Evolutionary conservation across 1,139 yeast genomes (phyloP).

Genomic region (Sugiyamaella japonica): DNA sequence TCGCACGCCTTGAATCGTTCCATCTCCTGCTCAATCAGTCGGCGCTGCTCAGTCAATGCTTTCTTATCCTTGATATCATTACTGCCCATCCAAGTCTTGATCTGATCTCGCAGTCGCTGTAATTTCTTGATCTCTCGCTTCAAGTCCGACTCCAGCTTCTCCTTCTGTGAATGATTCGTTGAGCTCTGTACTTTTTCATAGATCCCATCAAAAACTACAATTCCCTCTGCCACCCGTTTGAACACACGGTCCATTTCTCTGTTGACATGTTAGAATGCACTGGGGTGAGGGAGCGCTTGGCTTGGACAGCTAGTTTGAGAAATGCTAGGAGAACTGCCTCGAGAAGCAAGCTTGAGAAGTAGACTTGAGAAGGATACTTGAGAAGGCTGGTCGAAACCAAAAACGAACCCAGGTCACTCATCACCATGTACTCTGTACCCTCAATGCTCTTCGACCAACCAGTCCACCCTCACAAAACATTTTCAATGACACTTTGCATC

Average conservation of each 20-base stretch:
- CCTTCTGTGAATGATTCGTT: constrained; percentile 87
- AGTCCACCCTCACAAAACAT: no score
- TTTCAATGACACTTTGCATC: no score
- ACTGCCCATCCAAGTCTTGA: constrained; percentile 92
- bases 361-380: no score
- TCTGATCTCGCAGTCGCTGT: constrained; percentile 92
- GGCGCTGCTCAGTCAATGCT: constrained; percentile 72
- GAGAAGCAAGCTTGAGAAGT: no score
- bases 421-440: no score
- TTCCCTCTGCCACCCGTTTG: constrained; percentile 94
- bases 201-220: constrained; percentile 78
- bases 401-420: no score
- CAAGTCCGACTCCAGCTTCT: constrained; percentile 87
- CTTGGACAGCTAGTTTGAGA: no score
- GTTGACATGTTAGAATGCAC: constrained; percentile 10
- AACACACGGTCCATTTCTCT: constrained; percentile 91
- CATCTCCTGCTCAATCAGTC: constrained; percentile 80
- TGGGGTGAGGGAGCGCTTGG: no score
- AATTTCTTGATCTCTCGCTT: constrained; percentile 95
- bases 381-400: no score
- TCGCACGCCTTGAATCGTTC: constrained; percentile 95
- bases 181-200: constrained; percentile 83
- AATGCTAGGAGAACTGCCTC: no score
- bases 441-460: no score
- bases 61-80: constrained; percentile 91